These are phyloP conservation scores for Talaromyces borbonicus DNA, from an alignment of 495 filamentous ascomycete species.

Conservation along the genomic window DNA sequence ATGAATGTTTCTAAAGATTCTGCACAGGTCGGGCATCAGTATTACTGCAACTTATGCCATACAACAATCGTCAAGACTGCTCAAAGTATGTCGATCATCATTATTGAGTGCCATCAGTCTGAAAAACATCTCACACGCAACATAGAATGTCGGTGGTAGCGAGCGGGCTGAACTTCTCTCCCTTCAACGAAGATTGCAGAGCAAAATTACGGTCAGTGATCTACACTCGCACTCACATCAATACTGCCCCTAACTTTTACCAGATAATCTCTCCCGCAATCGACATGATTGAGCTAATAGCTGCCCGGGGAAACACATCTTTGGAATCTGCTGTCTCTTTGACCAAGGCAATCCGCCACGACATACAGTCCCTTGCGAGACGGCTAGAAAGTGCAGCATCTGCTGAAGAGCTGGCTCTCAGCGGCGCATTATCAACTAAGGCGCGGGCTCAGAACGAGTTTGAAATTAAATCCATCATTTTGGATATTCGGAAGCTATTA, in stretches of 20 bases:
- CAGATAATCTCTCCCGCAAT: slow-evolving; percentile 90
- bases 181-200: slow-evolving; percentile 67
- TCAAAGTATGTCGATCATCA: slow-evolving; percentile 52
- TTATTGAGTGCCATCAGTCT: background rate
- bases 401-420: slow-evolving; percentile 50
- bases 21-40: slow-evolving; percentile 65
- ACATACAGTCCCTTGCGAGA: slow-evolving; percentile 77
- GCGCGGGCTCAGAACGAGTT: slow-evolving; percentile 39
- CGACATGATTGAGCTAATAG: slow-evolving; percentile 88
- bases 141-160: slow-evolving; percentile 58
- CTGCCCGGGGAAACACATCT: slow-evolving; percentile 88
- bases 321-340: slow-evolving; percentile 81
- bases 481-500: slow-evolving; percentile 68
- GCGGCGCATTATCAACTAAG: slow-evolving; percentile 37
- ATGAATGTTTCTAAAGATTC: background rate
- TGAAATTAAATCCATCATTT: slow-evolving; percentile 60
- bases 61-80: slow-evolving; percentile 64
- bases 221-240: background rate
- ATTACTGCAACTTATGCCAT: slow-evolving; percentile 83
- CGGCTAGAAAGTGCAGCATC: slow-evolving; percentile 60
- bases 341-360: slow-evolving; percentile 76
- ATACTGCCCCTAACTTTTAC: background rate
- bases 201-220: slow-evolving; percentile 66
- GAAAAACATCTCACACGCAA: slow-evolving; percentile 5
- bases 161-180: slow-evolving; percentile 58